phyloP scores from a whole-genome alignment of 2,329 filamentous ascomycete species.

The Colletotrichum sp. region DNA sequence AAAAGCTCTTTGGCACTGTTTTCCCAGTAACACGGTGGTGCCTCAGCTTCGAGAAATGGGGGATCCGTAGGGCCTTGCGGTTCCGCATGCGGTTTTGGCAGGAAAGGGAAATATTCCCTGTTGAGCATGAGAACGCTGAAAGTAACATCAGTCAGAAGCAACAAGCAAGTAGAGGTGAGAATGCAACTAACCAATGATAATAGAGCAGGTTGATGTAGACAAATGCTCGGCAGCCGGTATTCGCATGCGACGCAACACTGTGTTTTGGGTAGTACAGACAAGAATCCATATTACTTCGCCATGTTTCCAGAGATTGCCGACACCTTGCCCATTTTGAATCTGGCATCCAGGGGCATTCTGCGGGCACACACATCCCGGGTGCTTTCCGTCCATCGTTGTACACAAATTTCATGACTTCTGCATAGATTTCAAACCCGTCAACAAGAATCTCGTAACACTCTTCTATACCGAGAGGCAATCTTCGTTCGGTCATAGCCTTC shows the following conservation, averaged over 20 bases:
- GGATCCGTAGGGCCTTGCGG: neutral
- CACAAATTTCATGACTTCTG: neutral
- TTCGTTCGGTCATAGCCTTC: neutral
- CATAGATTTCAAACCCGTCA: neutral
- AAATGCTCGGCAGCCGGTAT: neutral
- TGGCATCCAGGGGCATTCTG: neutral
- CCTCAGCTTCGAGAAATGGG: neutral
- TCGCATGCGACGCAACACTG: neutral
- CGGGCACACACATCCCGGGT: neutral
- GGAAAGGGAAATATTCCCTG: neutral
- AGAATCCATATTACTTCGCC: neutral
- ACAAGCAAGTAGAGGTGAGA: fast-evolving
- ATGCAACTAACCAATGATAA: neutral
- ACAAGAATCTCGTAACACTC: neutral
- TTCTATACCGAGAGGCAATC: neutral
- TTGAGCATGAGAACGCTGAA: neutral
- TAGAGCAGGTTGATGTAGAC: neutral
- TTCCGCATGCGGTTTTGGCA: neutral
- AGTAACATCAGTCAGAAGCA: neutral
- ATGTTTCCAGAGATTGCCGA: neutral
- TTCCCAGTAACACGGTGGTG: neutral
- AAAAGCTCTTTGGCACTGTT: neutral
- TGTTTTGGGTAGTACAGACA: neutral
- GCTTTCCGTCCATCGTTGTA: neutral
- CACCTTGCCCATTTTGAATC: neutral